Evolutionary conservation across 495 filamentous ascomycete species (phyloP), one percentile per base, ranked within the genome.

Genomic region (Parmelia sp.): DNA sequence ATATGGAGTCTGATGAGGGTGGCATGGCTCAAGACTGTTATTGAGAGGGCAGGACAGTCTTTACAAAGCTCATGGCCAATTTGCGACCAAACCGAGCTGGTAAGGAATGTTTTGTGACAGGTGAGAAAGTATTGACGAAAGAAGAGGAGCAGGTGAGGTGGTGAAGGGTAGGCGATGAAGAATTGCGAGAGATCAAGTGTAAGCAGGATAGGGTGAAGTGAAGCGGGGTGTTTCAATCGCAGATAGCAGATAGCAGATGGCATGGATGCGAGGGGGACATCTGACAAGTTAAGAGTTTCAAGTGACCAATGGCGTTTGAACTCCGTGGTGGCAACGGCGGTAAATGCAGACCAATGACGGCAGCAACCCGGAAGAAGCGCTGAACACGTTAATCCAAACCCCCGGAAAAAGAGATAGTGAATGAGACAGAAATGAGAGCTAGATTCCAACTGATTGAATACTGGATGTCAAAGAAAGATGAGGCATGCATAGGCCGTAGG

Each of bases 1-100:
- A 45, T n/a, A 60, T 14, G 35, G 44, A 59, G n/a, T 21, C 40
- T 51, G 63, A 51, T 51, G 63, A 65, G 27, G 63, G 35, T n/a
- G 45, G 19, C 44, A 53, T 62, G 27, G 17, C 47, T 6, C 1
- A 15, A 58, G 57, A 39, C 40, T 42, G 6, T 31, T 39, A 27
- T 15, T 4, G 25, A 42, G 8, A 19, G 6, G 35, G 57, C 33
- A 23, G n/a, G 29, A 7, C 27, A 2, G 57, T 40, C 36, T 25
- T 42, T 12, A 29, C 5, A 29, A 3, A 12, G 17, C 25, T 58
- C 9, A 27, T 27, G 9, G 45, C 45, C 27, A 1, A 23, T 51
- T 23, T 11, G 9, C 27, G 45, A 51, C 11, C 25, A 10, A 6
- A 10, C 11, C 23, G 10, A 51, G 45, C 45, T n/a, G 14, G 23